phyloP scores from a whole-genome alignment of 2,329 filamentous ascomycete species.

The Microcyclospora pomicola region DNA sequence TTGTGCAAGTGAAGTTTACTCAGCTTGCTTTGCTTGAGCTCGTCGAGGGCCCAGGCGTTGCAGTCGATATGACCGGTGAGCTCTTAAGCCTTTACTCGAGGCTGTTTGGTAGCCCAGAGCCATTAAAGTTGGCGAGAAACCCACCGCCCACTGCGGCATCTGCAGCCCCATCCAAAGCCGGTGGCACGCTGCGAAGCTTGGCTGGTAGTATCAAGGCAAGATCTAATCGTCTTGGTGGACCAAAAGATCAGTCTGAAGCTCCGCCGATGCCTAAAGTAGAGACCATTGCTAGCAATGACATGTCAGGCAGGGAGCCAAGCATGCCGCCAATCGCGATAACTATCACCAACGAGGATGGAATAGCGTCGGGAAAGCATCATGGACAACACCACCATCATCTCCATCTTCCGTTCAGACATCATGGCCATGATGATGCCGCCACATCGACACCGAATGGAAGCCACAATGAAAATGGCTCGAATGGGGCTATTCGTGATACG shows the following conservation, averaged over 20 bases:
- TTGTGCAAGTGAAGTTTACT: constrained; percentile 93
- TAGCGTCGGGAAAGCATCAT: constrained; percentile 22
- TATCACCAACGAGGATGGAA: constrained; percentile 50
- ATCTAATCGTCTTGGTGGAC: constrained; percentile 31
- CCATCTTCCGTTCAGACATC: constrained; percentile 15
- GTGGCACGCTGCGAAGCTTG: constrained; percentile 34
- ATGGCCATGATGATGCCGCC: not conserved
- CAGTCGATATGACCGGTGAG: constrained; percentile 79
- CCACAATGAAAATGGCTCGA: not conserved
- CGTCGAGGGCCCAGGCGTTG: constrained; percentile 66
- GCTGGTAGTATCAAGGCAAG: constrained; percentile 59
- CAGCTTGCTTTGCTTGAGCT: constrained; percentile 75
- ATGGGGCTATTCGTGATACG: not conserved
- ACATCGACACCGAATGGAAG: constrained; percentile 3
- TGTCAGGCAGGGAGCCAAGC: constrained; percentile 3
- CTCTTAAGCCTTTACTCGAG: constrained; percentile 68
- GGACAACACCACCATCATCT: constrained; percentile 20
- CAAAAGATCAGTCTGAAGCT: constrained; percentile 25
- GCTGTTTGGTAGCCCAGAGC: constrained; percentile 54
- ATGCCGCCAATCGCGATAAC: constrained; percentile 54
- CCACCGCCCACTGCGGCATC: constrained; percentile 36
- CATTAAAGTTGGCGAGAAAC: constrained; percentile 11
- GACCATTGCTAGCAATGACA: constrained; percentile 6
- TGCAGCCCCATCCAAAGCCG: constrained; percentile 13
- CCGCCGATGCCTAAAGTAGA: constrained; percentile 4